A percentile compares a stretch with the other conserved stretches of the same genome.
Evolutionary conservation across 2,329 filamentous ascomycete species (phyloP).

Genomic region (Ascomycota sp.): DNA sequence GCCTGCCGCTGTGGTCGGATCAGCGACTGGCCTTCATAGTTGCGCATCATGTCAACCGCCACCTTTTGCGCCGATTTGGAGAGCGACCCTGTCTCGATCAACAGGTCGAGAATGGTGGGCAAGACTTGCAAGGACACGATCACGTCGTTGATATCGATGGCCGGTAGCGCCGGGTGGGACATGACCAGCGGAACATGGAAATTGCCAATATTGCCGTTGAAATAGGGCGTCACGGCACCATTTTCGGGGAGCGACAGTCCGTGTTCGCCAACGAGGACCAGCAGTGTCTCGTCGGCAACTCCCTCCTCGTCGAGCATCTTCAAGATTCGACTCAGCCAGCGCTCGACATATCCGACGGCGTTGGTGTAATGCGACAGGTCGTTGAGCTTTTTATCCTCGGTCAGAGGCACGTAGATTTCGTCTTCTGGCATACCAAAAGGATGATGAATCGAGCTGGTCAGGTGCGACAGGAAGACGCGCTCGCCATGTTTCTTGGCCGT

Average conservation of each 20-base stretch:
- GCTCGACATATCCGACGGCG: slow-evolving; percentile 12
- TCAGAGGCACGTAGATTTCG: slow-evolving; percentile 9
- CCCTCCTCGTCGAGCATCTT: slow-evolving; percentile 11
- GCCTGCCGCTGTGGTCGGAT: slow-evolving; percentile 10
- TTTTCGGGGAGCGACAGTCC: slow-evolving; percentile 13
- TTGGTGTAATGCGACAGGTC: slow-evolving; percentile 15
- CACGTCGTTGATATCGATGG: slow-evolving; percentile 11
- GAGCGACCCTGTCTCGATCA: slow-evolving; percentile 14
- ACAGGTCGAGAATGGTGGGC: slow-evolving; percentile 14
- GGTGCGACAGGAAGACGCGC: slow-evolving; percentile 14
- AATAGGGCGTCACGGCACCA: slow-evolving; percentile 12
- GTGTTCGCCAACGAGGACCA: slow-evolving; percentile 14
- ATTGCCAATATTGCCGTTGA: slow-evolving; percentile 13
- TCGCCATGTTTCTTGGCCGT: slow-evolving; percentile 10
- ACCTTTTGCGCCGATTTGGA: slow-evolving; percentile 6
- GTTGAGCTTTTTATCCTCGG: slow-evolving; percentile 6
- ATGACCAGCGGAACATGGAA: slow-evolving; percentile 15
- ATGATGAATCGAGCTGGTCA: slow-evolving; percentile 16
- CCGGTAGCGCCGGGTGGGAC: slow-evolving; percentile 13
- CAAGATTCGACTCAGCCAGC: slow-evolving; percentile 12
- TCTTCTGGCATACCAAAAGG: slow-evolving; percentile 12
- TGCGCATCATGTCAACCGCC: slow-evolving; percentile 10
- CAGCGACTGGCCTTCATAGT: slow-evolving; percentile 16
- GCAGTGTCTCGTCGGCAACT: slow-evolving; percentile 12
- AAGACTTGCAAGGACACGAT: slow-evolving; percentile 13